Base-by-base conservation (phyloP, 2,329 filamentous ascomycete genomes). In the Xylariaceae sp. region DNA sequence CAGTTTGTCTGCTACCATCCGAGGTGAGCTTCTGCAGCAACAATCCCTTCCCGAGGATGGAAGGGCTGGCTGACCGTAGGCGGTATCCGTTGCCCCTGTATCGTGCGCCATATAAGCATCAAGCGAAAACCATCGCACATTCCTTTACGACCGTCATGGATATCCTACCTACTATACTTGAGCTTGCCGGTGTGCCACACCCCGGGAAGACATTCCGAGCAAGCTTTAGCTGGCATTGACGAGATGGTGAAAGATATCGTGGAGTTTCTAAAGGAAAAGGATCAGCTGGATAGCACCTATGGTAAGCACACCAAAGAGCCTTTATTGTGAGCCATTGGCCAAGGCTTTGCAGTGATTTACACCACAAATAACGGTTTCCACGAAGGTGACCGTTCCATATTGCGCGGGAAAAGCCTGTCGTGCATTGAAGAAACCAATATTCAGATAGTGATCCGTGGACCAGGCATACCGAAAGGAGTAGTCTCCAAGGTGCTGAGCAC, bases 1-100 rank as follows among this genome's bases (percentile, higher is more conserved):
- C 72, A 67, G 3, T 79, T 77, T 52, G 68, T 77, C 43, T 79
- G 75, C 74, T 79, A 79, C 44, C 75, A 76, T 0, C 71, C 73
- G 1, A 69, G 69, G 12, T 78, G 76, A 73, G 76, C 75, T 1
- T 48, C 50, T 6, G 61, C 60, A 2, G 50, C 57, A 8, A 63
- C 55, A 9, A 58, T 59, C 8, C 59, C 60, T 1, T 51, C 49
- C 9, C 44, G 60, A 1, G 49, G 54, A 9, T 54, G 45, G 34
- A 63, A 63, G 43, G 60, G 62, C 2, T 69, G 64, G 49, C 65
- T 65, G 1, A 69, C 66, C 1, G 67, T 71, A 37, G 69, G 75
- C 4, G 75, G 75, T 30, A 69, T 78, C 9, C 68, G 71, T 13
- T 72, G 76, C 3, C 74, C 73, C 0, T 74, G 31, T 16, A 34